Base-by-base conservation (phyloP, 768 basidiomycete species). In the Leccinellum albellum region DNA sequence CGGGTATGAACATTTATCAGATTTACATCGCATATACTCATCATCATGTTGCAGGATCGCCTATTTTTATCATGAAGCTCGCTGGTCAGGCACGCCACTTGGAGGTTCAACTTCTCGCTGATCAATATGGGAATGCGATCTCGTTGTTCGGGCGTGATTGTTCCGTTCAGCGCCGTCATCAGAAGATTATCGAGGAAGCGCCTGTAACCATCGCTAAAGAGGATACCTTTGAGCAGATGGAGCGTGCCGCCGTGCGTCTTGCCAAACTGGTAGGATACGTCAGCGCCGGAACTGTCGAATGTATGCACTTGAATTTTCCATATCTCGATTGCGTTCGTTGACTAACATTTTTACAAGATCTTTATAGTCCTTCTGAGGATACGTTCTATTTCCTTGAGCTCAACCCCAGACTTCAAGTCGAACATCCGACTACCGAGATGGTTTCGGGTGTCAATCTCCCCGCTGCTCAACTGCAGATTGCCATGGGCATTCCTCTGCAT, bases 361-460 rank as follows among this genome's bases (percentile, higher is more conserved):
- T 99, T 37, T 99, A 98, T 75, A 95, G 88, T 63, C 93, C 91
- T 60, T 80, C 86, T 0, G 96, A 98, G 59, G 93, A 98, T 68
- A 83, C 86, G 28, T 99, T 98, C 77, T 93, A 89, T 78, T 99
- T 99, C 83, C 82, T 99, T 61, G 97, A 99, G 74, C 84, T 99
- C 58, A 99, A 99, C 74, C 97, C 97, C 47, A 95, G 97, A 82
- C 88, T 99, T 21, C 97, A 99, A 77, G 97, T 99, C 67, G 97
- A 99, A 77, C 97, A 99, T 73, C 97, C 97, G 10, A 99, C 97
- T 12, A 99, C 97, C 21, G 97, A 99, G 74, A 99, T 98, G 93
- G 97, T 98, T n/a, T 87, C 90, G 4, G 97, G 97, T 10, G 96
- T 98, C 76, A 97, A 98, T 74, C 83, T 99, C 51, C 97, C 97